Evolutionary conservation across 2,329 filamentous ascomycete species (phyloP), one percentile per base, ranked within the genome.

Genomic region (Pestalotiopsis fici): DNA sequence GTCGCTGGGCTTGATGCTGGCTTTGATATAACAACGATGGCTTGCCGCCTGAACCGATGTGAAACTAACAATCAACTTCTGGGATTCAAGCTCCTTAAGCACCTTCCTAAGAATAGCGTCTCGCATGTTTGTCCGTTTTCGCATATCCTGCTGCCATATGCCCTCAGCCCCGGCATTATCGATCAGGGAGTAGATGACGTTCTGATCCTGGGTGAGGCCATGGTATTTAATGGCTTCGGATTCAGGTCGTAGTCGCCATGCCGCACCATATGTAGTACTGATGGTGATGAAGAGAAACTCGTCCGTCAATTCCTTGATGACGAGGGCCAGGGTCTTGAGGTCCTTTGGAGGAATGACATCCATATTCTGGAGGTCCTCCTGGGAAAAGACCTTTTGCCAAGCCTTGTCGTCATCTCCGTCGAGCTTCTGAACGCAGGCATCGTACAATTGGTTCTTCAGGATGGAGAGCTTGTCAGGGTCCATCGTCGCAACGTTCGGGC

Each of bases 11-110:
- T 90, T 89, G 69, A 99, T 87, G 70, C 91, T 91, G 65, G 91
- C 89, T 75, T 97, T 91, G 86, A 99, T 97, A 85, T 96, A 99
- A 87, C 97, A 97, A 82, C 97, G 97, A 77, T 96, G 92, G 72
- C 91, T 93, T 31, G 94, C 93, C 76, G 93, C 91, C 81, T 97
- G 94, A 80, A 97, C 94, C 79, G 92, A 96, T 82, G 95, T 96
- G 82, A 98, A 94, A 67, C 91, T 90, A 75, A 93, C 92, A 78
- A 99, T 94, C 77, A 97, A 90, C 43, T 90, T 95, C 63, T 59
- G 50, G 50, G 86, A 83, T 79, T 97, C 93, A 69, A 99, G 89
- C 70, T 91, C 89, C 82, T 97, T 97, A 73, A 98, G 86, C 31
- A 90, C 90, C 74, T 92, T 91, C 73, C 92, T 93, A 74, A 98